These are phyloP conservation scores for Penicillium nucicola DNA, from an alignment of 495 filamentous ascomycete species.

Conservation along the genomic window DNA sequence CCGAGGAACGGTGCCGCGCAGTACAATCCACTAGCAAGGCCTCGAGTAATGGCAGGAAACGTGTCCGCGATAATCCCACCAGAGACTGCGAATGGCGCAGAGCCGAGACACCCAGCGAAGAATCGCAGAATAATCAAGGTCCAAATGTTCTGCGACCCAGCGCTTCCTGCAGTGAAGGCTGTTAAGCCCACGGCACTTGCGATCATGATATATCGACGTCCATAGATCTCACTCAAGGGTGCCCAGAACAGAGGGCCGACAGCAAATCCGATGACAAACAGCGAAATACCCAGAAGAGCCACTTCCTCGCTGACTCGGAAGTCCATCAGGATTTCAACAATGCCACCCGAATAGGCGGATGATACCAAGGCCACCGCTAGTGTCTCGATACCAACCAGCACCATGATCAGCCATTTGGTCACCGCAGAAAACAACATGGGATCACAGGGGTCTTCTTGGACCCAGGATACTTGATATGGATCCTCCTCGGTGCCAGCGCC, in stretches of 20 bases:
- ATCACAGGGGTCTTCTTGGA: slow-evolving; percentile 57
- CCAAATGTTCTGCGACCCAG: slow-evolving; percentile 51
- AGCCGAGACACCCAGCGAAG: slow-evolving; percentile 59
- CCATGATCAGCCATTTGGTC: slow-evolving; percentile 43
- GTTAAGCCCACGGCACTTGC: slow-evolving; percentile 49
- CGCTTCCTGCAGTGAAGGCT: slow-evolving; percentile 54
- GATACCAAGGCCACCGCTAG: slow-evolving; percentile 67
- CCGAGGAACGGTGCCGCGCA: slow-evolving; percentile 56
- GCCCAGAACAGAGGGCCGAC: slow-evolving; percentile 36
- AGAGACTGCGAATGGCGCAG: slow-evolving; percentile 53
- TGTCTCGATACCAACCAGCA: slow-evolving; percentile 56
- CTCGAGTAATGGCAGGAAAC: slow-evolving; percentile 50
- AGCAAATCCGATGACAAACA: slow-evolving; percentile 20
- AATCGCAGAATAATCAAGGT: slow-evolving; percentile 60
- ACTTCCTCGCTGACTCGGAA: slow-evolving; percentile 4
- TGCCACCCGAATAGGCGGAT: slow-evolving; percentile 49
- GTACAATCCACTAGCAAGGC: slow-evolving; percentile 51
- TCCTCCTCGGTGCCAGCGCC: slow-evolving; percentile 60
- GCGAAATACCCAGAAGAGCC: slow-evolving; percentile 3
- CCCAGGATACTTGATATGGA: slow-evolving; percentile 62
- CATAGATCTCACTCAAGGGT: slow-evolving; percentile 56
- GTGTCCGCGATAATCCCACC: slow-evolving; percentile 61
- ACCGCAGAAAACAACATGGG: slow-evolving; percentile 54
- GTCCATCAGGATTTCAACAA: background rate
- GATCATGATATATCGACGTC: slow-evolving; percentile 24